Evolutionary conservation across 78 protist species (phyloP), one percentile per base, ranked within the genome.

Genomic region (Cavenderia fasciculata): DNA sequence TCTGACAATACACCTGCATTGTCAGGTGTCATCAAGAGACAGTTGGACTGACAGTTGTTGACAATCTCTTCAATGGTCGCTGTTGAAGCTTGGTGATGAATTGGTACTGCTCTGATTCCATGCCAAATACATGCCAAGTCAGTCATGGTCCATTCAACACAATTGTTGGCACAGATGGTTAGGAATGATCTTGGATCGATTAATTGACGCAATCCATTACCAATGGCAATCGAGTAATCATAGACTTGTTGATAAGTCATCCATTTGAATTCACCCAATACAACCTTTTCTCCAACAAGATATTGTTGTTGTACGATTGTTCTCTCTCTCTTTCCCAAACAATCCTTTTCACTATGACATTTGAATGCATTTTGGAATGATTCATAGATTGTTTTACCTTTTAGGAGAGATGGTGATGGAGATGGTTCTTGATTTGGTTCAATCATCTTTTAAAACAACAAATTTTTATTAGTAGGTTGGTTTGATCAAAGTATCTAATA

Each of bases 61-160:
- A 27, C 47, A 63, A 63, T 12, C 5, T 56, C 62, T 56, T 16
- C 10, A 56, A 19, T 6, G 4, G 14, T 56, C 31, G 14, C 7
- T 56, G 31, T 5, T 12, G 10, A 12, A 23, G 57, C 1, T 23
- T 51, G 8, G 57, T 82, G 76, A 31, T 82, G 90, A 19, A 68
- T 27, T 6, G 90, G 78, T 14, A 82, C 90, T 0, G 56, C 70
- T 0, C 21, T 27, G 27, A 82, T 40, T 38, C 51, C 56, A 31
- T 51, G 21, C 68, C 65, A 82, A 10, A 68, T 14, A 27, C 68
- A 19, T 11, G 90, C 90, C 18, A 68, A 57, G 56, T 82, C 90
- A 19, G 62, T 0, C 0, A 49, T 0, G 68, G 65, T 68, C 90
- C 90, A 82, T 69, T 82, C 90, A 1, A 56, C 12, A 57, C 74